Evolutionary conservation across 2,329 filamentous ascomycete species (phyloP).

Genomic region (Cryphonectria parasitica): DNA sequence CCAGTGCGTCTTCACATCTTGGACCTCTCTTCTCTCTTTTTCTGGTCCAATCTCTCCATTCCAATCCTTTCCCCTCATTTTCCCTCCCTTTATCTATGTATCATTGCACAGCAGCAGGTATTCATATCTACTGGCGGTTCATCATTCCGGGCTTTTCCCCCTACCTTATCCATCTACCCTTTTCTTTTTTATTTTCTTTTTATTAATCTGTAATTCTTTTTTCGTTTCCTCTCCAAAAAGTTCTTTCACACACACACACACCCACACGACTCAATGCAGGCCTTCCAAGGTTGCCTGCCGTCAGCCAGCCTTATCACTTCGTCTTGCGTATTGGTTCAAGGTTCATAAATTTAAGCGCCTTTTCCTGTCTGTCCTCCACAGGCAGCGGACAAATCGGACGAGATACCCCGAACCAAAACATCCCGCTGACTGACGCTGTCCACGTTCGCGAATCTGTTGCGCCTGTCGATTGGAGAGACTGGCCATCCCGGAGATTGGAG

Average conservation of each 20-base stretch:
- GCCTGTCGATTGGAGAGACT: slow-evolving; percentile 2
- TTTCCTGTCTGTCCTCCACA: neutral
- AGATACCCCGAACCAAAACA: slow-evolving; percentile 1
- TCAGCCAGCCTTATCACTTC: neutral
- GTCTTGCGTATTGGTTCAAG: neutral
- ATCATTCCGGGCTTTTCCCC: neutral
- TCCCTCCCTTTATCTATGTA: slow-evolving; percentile 16
- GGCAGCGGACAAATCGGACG: slow-evolving; percentile 6
- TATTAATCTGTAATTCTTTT: neutral
- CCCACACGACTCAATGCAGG: neutral
- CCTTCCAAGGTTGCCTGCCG: neutral
- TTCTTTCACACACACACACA: neutral
- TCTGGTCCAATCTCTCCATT: slow-evolving; percentile 5
- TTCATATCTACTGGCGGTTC: slow-evolving; percentile 9
- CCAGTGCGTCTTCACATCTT: slow-evolving; percentile 11
- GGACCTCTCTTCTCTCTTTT: neutral
- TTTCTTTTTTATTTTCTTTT: neutral
- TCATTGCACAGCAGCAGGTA: slow-evolving; percentile 9
- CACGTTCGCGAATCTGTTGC: neutral
- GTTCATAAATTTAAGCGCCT: slow-evolving; percentile 7
- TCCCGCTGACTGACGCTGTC: neutral
- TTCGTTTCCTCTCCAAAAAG: neutral
- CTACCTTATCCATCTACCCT: neutral
- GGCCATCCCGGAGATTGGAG: slow-evolving; percentile 11
- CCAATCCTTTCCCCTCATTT: slow-evolving; percentile 17